Evolutionary conservation across 345 rosid species (phyloP).

Genomic region (Gossypium rotundifolium): DNA sequence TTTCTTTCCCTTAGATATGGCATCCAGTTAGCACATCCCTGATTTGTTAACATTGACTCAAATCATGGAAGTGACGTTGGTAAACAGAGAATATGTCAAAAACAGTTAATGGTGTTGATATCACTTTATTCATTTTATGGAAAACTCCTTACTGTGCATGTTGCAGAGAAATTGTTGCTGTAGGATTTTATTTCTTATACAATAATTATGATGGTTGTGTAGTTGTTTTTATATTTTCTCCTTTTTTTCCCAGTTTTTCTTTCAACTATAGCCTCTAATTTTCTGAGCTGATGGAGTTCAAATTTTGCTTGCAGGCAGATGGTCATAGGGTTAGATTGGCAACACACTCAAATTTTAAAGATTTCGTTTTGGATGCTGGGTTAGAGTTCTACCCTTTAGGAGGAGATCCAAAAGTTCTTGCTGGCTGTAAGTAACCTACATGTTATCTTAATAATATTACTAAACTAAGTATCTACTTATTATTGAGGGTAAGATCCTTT

Average conservation of each 20-base stretch:
- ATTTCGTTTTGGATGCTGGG: slow-evolving; percentile 63
- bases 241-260: background rate
- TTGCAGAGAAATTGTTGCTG: background rate
- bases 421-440: slow-evolving; percentile 70
- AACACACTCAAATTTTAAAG: slow-evolving; percentile 59
- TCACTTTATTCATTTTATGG: background rate
- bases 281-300: background rate
- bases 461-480: background rate
- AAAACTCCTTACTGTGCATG: background rate
- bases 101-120: background rate
- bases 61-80: background rate
- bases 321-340: slow-evolving; percentile 99
- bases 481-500: background rate
- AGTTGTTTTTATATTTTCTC: background rate
- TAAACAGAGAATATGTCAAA: background rate
- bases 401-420: slow-evolving; percentile 97
- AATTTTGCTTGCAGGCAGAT: slow-evolving; percentile 65
- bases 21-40: background rate
- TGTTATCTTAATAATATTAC: background rate
- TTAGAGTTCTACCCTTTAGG: slow-evolving; percentile 94
- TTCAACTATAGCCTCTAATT: background rate
- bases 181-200: background rate
- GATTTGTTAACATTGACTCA: background rate
- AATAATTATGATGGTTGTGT: background rate
- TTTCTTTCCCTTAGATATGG: background rate